phyloP scores from a whole-genome alignment of 805 yeast species.

The Zygosaccharomyces bailii region DNA sequence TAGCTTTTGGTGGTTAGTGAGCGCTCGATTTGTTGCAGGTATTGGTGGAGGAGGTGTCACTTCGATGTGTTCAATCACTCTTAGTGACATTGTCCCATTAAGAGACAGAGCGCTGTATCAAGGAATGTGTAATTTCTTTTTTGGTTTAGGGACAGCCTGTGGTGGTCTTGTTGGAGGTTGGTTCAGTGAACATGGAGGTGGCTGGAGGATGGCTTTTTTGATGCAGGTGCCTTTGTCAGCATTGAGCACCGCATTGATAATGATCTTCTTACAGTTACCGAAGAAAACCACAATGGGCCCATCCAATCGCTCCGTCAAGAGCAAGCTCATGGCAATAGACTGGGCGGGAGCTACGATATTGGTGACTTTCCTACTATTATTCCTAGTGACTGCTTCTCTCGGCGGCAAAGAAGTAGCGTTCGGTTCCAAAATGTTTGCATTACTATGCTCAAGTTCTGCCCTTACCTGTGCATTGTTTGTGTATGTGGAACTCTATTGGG shows the following conservation, averaged over 20 bases:
- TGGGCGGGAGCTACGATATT: constrained; percentile 49
- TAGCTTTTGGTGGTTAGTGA: constrained; percentile 46
- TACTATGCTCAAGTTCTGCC: constrained; percentile 18
- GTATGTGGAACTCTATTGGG: constrained; percentile 41
- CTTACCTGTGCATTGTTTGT: constrained; percentile 42
- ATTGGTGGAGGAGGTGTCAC: constrained; percentile 89
- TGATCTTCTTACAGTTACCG: constrained; percentile 38
- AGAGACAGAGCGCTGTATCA: constrained; percentile 78
- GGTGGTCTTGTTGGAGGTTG: constrained; percentile 69
- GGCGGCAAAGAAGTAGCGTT: constrained; percentile 50
- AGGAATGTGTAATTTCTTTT: constrained; percentile 74
- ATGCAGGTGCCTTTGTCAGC: constrained; percentile 52
- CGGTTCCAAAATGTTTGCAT: constrained; percentile 31
- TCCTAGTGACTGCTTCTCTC: constrained; percentile 50
- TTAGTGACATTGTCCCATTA: constrained; percentile 73
- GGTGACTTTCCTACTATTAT: constrained; percentile 43
- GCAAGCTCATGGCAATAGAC: constrained; percentile 43
- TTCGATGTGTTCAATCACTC: constrained; percentile 66
- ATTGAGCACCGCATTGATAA: constrained; percentile 47
- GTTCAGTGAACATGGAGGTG: constrained; percentile 45
- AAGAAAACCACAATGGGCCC: constrained; percentile 30
- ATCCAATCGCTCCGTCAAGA: constrained; percentile 1
- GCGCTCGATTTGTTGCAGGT: constrained; percentile 69
- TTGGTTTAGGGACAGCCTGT: constrained; percentile 69
- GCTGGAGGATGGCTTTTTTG: constrained; percentile 66